Conservation (phyloP, 768 basidiomycete genomes). For the Pulveroboletus sp. region DNA sequence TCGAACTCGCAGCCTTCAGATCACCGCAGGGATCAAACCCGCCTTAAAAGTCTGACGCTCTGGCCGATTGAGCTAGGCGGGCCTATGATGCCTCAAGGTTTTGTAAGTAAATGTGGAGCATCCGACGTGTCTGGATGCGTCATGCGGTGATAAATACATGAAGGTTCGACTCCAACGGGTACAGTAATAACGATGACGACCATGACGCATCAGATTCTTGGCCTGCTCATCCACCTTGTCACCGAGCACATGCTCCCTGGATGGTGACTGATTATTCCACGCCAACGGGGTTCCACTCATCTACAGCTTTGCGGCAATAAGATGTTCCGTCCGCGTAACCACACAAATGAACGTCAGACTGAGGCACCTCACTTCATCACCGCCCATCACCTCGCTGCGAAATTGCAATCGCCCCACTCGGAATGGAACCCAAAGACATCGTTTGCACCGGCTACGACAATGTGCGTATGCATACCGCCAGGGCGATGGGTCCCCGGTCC, state of each 20-base stretch:
- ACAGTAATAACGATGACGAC: too few relatives aligned
- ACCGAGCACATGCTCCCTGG: too few relatives aligned
- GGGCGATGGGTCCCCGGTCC: background rate
- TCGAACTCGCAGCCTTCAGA: conserved; percentile 87
- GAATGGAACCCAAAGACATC: conserved; percentile 8
- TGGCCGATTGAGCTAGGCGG: conserved; percentile 62
- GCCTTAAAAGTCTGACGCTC: conserved; percentile 55
- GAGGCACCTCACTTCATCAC: conserved; percentile 19
- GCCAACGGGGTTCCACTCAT: conserved; percentile 3
- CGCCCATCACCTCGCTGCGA: conserved; percentile 6
- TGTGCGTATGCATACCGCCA: conserved; percentile 1
- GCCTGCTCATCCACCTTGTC: background rate
- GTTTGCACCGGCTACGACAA: conserved; percentile 2
- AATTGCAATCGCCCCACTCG: background rate
- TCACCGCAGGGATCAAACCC: conserved; percentile 28
- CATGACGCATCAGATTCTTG: background rate
- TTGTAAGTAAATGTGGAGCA: too few relatives aligned
- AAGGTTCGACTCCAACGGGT: too few relatives aligned
- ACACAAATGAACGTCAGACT: background rate
- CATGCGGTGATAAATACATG: too few relatives aligned
- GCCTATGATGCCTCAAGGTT: conserved; percentile 29
- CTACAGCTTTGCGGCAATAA: conserved; percentile 4
- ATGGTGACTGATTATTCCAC: too few relatives aligned
- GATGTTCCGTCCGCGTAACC: background rate
- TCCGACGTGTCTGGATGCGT: too few relatives aligned